These are phyloP conservation scores for Rosa lucieae DNA, from an alignment of 306 rosid genomes.

Conservation along the genomic window DNA sequence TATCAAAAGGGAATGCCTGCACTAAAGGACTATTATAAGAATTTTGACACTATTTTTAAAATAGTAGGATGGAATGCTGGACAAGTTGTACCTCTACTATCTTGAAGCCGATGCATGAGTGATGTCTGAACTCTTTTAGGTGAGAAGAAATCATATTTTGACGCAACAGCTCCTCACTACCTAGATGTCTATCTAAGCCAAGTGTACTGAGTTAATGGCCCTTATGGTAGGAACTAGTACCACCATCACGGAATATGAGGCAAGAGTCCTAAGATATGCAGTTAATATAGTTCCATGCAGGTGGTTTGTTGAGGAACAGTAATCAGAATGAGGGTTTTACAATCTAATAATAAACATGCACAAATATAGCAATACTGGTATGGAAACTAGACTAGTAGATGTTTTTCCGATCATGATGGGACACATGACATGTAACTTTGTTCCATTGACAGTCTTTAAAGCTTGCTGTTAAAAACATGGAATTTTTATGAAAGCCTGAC, in stretches of 20 bases:
- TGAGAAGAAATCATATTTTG: not conserved
- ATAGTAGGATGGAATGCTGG: slow-evolving; percentile 13
- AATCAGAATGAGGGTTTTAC: not conserved
- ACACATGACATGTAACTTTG: not conserved
- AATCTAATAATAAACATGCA: not conserved
- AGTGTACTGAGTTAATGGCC: not conserved
- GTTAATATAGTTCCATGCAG: not conserved
- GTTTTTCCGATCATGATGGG: not conserved
- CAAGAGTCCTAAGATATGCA: slow-evolving; percentile 1
- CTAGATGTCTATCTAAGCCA: not conserved
- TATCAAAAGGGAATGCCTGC: slow-evolving; percentile 87
- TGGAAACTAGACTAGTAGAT: not conserved
- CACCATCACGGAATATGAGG: not conserved
- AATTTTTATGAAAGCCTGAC: slow-evolving; percentile 20
- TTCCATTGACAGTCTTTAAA: not conserved
- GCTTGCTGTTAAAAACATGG: slow-evolving; percentile 10
- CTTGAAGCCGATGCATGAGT: slow-evolving; percentile 8
- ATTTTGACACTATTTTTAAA: not conserved
- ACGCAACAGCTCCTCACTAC: not conserved
- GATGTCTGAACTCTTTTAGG: not conserved
- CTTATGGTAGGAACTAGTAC: not conserved
- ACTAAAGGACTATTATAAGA: slow-evolving; percentile 36
- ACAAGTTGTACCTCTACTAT: not conserved
- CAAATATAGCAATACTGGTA: not conserved
- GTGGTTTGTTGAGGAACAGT: not conserved